Evolutionary conservation across 306 rosid species (phyloP).

Genomic region (Trifolium subterraneum): DNA sequence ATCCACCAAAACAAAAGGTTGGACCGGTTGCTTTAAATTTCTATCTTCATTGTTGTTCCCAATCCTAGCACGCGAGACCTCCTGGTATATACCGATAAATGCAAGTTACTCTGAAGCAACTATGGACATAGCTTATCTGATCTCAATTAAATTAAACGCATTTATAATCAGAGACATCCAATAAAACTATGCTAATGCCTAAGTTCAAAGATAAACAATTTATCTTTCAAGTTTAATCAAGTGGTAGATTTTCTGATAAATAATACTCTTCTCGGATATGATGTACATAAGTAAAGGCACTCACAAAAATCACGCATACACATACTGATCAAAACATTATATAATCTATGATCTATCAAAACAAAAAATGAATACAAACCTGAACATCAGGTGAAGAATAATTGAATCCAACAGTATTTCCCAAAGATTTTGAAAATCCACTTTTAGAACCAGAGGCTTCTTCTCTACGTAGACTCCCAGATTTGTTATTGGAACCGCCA

Average conservation of each 20-base stretch:
- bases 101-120: constrained; percentile 37
- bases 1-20: constrained; percentile 58
- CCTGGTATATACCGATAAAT: constrained; percentile 54
- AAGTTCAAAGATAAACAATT: constrained; percentile 31
- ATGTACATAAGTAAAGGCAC: constrained; percentile 11
- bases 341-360: background rate
- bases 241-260: constrained; percentile 30
- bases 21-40: constrained; percentile 44
- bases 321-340: background rate
- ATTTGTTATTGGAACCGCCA: constrained; percentile 43
- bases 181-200: background rate
- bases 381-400: constrained; percentile 63
- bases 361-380: constrained; percentile 52
- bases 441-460: constrained; percentile 58
- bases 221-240: constrained; percentile 23
- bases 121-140: constrained; percentile 17
- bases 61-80: constrained; percentile 38
- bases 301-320: constrained; percentile 2
- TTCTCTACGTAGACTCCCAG: constrained; percentile 47
- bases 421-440: constrained; percentile 38
- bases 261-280: constrained; percentile 13
- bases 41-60: constrained; percentile 42
- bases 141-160: constrained; percentile 31
- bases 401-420: constrained; percentile 59
- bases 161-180: constrained; percentile 1